Conservation (phyloP, 768 basidiomycete genomes). For the Termitomyces sp. region DNA sequence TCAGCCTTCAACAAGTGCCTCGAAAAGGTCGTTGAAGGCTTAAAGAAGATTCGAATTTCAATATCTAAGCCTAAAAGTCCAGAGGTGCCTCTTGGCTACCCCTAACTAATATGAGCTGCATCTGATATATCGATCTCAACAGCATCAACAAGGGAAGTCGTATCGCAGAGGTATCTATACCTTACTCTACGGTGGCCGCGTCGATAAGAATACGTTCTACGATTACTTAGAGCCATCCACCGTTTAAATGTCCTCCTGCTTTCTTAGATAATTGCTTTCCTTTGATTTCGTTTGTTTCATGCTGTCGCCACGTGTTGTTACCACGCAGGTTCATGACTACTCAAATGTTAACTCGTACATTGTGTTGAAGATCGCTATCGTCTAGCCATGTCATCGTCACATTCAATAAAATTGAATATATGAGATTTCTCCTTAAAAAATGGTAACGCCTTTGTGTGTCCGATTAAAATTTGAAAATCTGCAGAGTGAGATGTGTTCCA, state of each 20-base stretch:
- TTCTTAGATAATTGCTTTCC: background rate
- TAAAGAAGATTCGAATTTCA: background rate
- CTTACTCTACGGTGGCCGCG: background rate
- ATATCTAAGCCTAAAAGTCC: too few species aligned
- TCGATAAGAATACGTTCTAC: background rate
- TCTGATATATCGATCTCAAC: background rate
- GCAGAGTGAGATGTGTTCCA: too few species aligned
- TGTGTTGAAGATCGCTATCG: background rate
- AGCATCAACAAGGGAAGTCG: background rate
- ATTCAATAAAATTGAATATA: too few species aligned
- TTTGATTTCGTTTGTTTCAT: background rate
- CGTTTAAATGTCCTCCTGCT: background rate
- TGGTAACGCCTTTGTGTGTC: too few species aligned
- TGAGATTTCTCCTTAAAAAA: too few species aligned
- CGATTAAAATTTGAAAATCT: too few species aligned
- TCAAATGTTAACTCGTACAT: too few species aligned
- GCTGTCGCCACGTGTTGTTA: slow-evolving; percentile 10
- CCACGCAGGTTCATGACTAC: too few species aligned
- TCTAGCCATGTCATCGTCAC: background rate
- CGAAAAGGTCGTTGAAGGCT: background rate
- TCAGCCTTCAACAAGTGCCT: background rate
- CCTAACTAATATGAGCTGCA: too few species aligned
- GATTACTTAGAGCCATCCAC: background rate
- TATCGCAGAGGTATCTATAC: background rate
- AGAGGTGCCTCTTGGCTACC: background rate